These are phyloP conservation scores for Tolypocladium sp. DNA, from an alignment of 2,329 filamentous ascomycete species.

Conservation along the genomic window DNA sequence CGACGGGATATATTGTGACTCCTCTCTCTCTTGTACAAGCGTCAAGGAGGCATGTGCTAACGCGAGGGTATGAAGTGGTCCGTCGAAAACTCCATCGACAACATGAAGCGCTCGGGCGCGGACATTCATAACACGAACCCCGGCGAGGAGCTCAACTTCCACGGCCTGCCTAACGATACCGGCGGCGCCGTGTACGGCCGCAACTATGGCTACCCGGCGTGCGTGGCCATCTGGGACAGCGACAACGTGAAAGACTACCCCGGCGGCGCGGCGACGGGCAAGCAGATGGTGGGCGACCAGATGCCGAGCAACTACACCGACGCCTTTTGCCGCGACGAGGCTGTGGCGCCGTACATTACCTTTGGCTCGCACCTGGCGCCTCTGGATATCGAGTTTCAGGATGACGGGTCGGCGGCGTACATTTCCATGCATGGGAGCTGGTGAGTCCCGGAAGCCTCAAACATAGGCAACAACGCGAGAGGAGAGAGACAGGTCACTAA, in stretches of 20 bases:
- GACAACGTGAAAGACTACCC: slow-evolving; percentile 21
- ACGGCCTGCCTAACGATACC: slow-evolving; percentile 40
- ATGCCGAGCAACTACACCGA: slow-evolving; percentile 10
- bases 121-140: slow-evolving; percentile 60
- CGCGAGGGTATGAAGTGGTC: slow-evolving; percentile 25
- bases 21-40: too few species aligned
- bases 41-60: not conserved
- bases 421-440: slow-evolving; percentile 57
- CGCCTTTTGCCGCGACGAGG: slow-evolving; percentile 10
- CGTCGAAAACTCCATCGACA: slow-evolving; percentile 60
- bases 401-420: slow-evolving; percentile 43
- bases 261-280: slow-evolving; percentile 13
- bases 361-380: slow-evolving; percentile 49
- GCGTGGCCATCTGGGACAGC: slow-evolving; percentile 48
- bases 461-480: too few species aligned
- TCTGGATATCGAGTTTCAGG: slow-evolving; percentile 54
- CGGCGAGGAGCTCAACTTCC: slow-evolving; percentile 63
- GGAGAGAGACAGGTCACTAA: not conserved
- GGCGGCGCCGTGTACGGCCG: slow-evolving; percentile 15
- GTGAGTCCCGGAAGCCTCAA: too few species aligned
- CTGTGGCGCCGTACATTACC: slow-evolving; percentile 12
- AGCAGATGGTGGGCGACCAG: slow-evolving; percentile 15
- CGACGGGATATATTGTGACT: slow-evolving; percentile 30
- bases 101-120: slow-evolving; percentile 40
- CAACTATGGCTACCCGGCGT: slow-evolving; percentile 57